Conservation (phyloP, 164 flowering plant genomes). For the Pachysandra terminalis region DNA sequence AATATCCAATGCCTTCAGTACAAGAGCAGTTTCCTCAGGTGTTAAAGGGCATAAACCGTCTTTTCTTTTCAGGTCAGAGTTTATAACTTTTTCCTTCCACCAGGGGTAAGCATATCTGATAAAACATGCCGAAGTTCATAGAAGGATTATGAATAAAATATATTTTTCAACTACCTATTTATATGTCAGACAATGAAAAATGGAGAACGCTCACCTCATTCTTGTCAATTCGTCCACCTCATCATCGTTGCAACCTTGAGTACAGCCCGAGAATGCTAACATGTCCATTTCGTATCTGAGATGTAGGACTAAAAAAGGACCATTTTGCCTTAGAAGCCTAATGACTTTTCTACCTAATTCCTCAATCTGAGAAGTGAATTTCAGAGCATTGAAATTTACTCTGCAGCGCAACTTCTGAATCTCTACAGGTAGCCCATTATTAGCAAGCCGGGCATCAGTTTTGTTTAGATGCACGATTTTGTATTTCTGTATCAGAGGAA, state of each 20-base stretch:
- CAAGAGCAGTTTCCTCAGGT: constrained; percentile 84
- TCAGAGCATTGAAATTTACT: constrained; percentile 73
- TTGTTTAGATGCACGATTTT: constrained; percentile 79
- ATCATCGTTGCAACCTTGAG: constrained; percentile 72
- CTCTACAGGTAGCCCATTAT: constrained; percentile 69
- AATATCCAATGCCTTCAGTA: constrained; percentile 63
- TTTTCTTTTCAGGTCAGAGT: constrained; percentile 72
- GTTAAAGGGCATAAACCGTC: constrained; percentile 89
- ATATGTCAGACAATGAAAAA: constrained; percentile 1
- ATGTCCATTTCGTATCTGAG: constrained; percentile 99
- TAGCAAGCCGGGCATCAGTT: constrained; percentile 89
- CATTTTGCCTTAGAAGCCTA: constrained; percentile 59
- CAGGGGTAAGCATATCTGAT: constrained; percentile 91
- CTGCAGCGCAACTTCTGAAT: constrained; percentile 89
- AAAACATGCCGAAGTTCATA: neutral
- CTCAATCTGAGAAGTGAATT: constrained; percentile 84
- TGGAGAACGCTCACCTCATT: constrained; percentile 58
- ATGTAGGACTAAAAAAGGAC: constrained; percentile 88
- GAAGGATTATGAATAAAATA: neutral
- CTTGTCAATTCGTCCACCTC: constrained; percentile 89
- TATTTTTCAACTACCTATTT: neutral
- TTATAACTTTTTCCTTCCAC: constrained; percentile 91
- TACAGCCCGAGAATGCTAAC: constrained; percentile 96
- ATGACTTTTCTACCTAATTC: constrained; percentile 79
- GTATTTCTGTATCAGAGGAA: constrained; percentile 77